Conservation (phyloP, 139 green algal genomes). For the Yamagishiella unicocca region DNA sequence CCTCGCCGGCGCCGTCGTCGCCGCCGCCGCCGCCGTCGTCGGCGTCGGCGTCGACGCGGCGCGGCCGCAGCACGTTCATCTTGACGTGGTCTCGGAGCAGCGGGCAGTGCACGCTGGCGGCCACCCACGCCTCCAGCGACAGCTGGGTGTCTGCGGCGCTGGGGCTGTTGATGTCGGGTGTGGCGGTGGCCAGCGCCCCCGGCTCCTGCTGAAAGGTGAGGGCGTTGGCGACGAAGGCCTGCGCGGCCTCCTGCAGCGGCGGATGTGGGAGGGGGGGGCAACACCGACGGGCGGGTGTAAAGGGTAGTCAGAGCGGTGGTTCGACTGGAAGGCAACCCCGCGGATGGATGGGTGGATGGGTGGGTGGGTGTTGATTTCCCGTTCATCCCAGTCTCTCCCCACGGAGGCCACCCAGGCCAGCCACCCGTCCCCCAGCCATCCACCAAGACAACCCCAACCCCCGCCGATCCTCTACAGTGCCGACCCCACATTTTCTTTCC, state of each 20-base stretch:
- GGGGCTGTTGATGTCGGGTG: neutral
- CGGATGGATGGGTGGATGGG: too few relatives aligned
- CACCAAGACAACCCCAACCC: too few relatives aligned
- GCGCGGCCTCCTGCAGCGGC: neutral
- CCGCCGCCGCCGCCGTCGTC: neutral
- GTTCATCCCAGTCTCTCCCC: too few relatives aligned
- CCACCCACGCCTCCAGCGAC: constrained; percentile 9
- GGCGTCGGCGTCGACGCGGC: neutral
- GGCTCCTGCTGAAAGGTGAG: constrained; percentile 45
- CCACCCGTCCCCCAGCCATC: too few relatives aligned
- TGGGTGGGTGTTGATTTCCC: too few relatives aligned
- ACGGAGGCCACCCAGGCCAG: too few relatives aligned
- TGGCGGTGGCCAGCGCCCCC: neutral
- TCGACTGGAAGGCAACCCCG: too few relatives aligned
- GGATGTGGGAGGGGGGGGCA: neutral
- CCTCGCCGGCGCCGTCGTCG: constrained; percentile 1
- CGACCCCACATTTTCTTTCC: too few relatives aligned
- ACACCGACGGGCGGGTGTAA: neutral
- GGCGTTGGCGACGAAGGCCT: constrained; percentile 46
- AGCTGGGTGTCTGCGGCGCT: neutral
- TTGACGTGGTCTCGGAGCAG: constrained; percentile 62
- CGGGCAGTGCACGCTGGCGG: constrained; percentile 27
- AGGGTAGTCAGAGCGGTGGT: too few relatives aligned
- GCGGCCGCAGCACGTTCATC: constrained; percentile 46
- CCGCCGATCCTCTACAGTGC: too few relatives aligned